Conservation (phyloP, 805 yeast genomes). For the Schwanniomyces sp. region DNA sequence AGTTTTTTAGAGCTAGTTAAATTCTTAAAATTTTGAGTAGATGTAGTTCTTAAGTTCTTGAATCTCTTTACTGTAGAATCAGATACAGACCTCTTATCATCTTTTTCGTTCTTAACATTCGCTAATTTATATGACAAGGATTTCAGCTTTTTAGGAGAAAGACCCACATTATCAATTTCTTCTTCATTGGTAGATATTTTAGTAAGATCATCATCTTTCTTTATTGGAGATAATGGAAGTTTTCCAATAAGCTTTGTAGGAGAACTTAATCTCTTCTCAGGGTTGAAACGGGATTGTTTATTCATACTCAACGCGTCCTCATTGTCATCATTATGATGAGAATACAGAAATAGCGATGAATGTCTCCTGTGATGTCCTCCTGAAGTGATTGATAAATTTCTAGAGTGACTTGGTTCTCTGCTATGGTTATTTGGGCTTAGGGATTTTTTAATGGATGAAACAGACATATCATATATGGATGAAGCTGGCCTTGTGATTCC, state of each 20-base stretch:
- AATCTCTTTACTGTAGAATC: slow-evolving; percentile 42
- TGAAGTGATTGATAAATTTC: slow-evolving; percentile 27
- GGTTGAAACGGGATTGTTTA: not conserved
- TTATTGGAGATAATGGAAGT: not conserved
- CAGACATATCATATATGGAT: slow-evolving; percentile 43
- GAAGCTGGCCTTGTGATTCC: slow-evolving; percentile 44
- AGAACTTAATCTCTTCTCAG: not conserved
- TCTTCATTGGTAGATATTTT: slow-evolving; percentile 6
- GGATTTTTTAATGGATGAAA: slow-evolving; percentile 12
- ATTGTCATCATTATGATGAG: slow-evolving; percentile 24
- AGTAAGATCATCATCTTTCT: slow-evolving; percentile 1
- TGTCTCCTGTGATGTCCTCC: slow-evolving; percentile 51
- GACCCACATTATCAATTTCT: slow-evolving; percentile 30
- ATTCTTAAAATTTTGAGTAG: slow-evolving; percentile 50
- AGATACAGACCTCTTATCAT: slow-evolving; percentile 27
- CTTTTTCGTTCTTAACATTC: slow-evolving; percentile 8
- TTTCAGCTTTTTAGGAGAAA: slow-evolving; percentile 37
- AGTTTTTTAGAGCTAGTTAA: slow-evolving; percentile 53
- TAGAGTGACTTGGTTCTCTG: slow-evolving; percentile 44
- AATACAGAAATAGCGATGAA: slow-evolving; percentile 58
- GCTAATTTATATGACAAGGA: slow-evolving; percentile 16
- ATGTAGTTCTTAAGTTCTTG: slow-evolving; percentile 53
- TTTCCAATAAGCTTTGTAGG: slow-evolving; percentile 24
- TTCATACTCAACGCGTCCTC: slow-evolving; percentile 1
- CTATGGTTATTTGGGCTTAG: slow-evolving; percentile 34